These are phyloP conservation scores for Waitea zeae DNA, from an alignment of 1,284 basidiomycete species.

Conservation along the genomic window DNA sequence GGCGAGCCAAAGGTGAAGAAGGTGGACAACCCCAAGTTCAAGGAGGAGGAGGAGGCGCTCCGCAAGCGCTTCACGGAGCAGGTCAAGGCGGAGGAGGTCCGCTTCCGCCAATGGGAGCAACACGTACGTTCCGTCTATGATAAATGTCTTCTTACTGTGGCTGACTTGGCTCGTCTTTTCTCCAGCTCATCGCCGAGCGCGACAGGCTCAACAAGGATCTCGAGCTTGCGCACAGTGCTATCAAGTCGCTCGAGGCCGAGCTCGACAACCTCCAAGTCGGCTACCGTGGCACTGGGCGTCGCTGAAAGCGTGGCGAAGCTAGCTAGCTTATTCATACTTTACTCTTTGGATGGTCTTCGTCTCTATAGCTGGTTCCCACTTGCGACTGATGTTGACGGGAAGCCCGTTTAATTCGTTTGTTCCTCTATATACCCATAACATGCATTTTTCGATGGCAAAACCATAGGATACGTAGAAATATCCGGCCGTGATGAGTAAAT, in stretches of 20 bases:
- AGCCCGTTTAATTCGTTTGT: no score
- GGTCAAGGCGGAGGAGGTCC: slow-evolving; percentile 95
- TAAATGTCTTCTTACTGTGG: background rate
- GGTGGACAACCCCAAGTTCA: slow-evolving; percentile 99
- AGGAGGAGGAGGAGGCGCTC: slow-evolving; percentile 95
- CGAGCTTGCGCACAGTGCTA: slow-evolving; percentile 81
- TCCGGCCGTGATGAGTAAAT: no score
- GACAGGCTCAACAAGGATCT: slow-evolving; percentile 96
- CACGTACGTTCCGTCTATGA: slow-evolving; percentile 43
- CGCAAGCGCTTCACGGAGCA: slow-evolving; percentile 98
- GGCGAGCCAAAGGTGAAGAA: slow-evolving; percentile 99
- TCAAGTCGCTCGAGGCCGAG: slow-evolving; percentile 82
- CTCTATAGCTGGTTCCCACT: no score
- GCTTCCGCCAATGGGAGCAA: slow-evolving; percentile 99
- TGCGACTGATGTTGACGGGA: no score
- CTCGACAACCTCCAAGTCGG: slow-evolving; percentile 80
- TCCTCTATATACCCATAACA: no score
- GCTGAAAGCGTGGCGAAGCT: slow-evolving; percentile 32
- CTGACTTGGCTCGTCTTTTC: slow-evolving; percentile 4
- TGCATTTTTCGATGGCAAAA: no score
- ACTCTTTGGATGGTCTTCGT: no score
- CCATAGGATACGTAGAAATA: no score
- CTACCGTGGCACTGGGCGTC: slow-evolving; percentile 59
- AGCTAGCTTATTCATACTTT: no score
- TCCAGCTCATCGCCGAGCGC: slow-evolving; percentile 85